Conservation (phyloP, 192 early-diverging fungal genomes). For the Coemansia sp. region DNA sequence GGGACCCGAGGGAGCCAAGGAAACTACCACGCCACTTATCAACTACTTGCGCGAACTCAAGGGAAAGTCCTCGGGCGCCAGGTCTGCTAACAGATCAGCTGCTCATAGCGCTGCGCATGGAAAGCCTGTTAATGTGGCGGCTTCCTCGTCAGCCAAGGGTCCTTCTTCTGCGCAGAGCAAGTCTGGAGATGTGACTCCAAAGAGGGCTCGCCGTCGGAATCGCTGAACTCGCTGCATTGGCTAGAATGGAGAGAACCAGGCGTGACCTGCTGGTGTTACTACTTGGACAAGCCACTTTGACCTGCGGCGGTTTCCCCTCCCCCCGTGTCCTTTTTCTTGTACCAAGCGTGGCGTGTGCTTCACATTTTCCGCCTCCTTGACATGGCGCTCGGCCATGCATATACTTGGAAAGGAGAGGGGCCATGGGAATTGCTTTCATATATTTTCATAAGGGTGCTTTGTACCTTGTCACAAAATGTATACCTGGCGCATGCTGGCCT, state of each 20-base stretch:
- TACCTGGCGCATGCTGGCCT: not conserved
- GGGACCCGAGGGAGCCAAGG: not conserved
- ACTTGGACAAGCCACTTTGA: not conserved
- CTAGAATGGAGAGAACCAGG: not conserved
- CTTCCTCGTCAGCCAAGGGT: not conserved
- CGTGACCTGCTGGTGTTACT: not conserved
- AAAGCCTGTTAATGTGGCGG: not conserved
- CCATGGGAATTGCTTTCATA: not conserved
- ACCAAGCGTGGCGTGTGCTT: not conserved
- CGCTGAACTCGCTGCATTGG: not conserved
- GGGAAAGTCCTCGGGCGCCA: not conserved
- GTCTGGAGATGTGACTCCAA: slow-evolving; percentile 1
- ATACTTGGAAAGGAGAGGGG: not conserved
- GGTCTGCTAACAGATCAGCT: not conserved
- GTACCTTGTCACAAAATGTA: not conserved
- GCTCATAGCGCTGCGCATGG: not conserved
- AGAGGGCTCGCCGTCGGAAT: slow-evolving; percentile 20
- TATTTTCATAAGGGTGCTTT: not conserved
- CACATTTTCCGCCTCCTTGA: not conserved
- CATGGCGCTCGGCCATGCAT: slow-evolving; percentile 4
- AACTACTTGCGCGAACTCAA: slow-evolving; percentile 39
- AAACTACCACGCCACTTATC: slow-evolving; percentile 31
- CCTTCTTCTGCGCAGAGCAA: not conserved
- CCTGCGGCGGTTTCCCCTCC: not conserved
- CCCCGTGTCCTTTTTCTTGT: not conserved